phyloP scores from a whole-genome alignment of 2,329 filamentous ascomycete species.

The Talaromyces amestolkiae region DNA sequence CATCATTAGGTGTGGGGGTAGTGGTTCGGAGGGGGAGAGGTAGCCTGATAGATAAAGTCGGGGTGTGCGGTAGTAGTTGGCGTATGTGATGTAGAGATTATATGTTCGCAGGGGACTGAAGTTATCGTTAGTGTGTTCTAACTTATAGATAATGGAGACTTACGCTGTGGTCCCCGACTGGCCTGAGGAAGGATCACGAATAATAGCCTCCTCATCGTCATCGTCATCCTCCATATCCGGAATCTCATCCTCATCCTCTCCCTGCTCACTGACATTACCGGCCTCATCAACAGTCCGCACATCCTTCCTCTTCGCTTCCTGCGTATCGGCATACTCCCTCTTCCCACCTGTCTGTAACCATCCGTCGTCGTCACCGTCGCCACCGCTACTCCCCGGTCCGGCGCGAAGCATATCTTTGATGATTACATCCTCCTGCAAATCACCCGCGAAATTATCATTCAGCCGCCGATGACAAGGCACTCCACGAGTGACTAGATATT shows the following conservation, averaged over 20 bases:
- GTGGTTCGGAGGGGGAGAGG: constrained; percentile 68
- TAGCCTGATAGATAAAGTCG: constrained; percentile 95
- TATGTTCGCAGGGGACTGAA: constrained; percentile 82
- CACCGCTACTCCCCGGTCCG: constrained; percentile 35
- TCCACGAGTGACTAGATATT: constrained; percentile 91
- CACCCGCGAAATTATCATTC: constrained; percentile 89
- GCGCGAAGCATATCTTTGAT: constrained; percentile 72
- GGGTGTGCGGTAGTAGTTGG: constrained; percentile 92
- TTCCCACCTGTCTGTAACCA: constrained; percentile 87
- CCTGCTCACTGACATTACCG: constrained; percentile 76
- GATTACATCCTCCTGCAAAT: constrained; percentile 81
- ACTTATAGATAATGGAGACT: constrained; percentile 29
- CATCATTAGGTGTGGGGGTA: constrained; percentile 85
- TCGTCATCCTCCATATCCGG: constrained; percentile 98
- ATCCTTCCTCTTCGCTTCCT: constrained; percentile 73
- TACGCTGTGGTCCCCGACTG: constrained; percentile 54
- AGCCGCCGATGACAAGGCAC: constrained; percentile 90
- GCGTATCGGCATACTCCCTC: constrained; percentile 59
- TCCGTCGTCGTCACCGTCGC: constrained; percentile 71
- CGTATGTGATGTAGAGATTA: constrained; percentile 97
- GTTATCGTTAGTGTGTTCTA: constrained; percentile 6
- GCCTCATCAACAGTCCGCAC: constrained; percentile 86
- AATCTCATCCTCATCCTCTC: constrained; percentile 72
- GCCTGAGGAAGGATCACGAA: constrained; percentile 63
- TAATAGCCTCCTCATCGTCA: constrained; percentile 91